phyloP scores from a whole-genome alignment of 768 basidiomycete genomes.

The Naganishia randhawae region DNA sequence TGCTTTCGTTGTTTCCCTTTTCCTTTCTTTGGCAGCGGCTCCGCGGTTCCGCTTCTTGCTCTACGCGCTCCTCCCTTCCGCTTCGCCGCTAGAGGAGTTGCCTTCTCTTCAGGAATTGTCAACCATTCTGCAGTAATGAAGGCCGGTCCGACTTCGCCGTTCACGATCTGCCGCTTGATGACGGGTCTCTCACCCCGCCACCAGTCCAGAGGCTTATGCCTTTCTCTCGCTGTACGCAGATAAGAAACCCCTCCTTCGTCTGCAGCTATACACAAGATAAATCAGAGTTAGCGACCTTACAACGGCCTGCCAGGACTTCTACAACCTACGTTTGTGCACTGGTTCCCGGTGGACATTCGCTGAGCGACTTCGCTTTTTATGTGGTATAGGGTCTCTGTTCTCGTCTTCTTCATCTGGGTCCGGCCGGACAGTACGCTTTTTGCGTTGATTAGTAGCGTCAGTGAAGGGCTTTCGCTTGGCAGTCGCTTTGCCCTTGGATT shows the following conservation, averaged over 20 bases:
- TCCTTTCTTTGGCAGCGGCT: conserved; percentile 29
- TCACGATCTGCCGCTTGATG: conserved; percentile 60
- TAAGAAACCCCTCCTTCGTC: conserved; percentile 35
- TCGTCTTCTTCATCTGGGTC: conserved; percentile 17
- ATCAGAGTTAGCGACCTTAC: conserved; percentile 6
- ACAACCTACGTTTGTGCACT: conserved; percentile 15
- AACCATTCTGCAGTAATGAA: conserved; percentile 67
- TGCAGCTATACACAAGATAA: conserved; percentile 15
- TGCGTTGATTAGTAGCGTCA: conserved; percentile 13
- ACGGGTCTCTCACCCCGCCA: conserved; percentile 91
- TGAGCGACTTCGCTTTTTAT: neutral
- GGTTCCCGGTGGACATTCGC: conserved; percentile 6
- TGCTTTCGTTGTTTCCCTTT: neutral
- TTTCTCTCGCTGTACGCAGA: conserved; percentile 67
- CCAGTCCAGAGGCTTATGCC: conserved; percentile 73
- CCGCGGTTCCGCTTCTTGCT: conserved; percentile 30
- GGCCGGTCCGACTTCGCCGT: conserved; percentile 42
- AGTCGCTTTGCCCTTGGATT: conserved; percentile 11
- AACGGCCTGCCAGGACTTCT: conserved; percentile 11
- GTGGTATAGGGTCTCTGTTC: neutral
- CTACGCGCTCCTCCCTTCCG: conserved; percentile 26
- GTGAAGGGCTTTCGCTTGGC: conserved; percentile 18
- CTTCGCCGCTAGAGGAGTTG: conserved; percentile 54
- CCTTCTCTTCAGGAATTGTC: conserved; percentile 58
- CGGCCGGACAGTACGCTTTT: neutral